phyloP scores from a whole-genome alignment of 345 rosid genomes.

The Rhodamnia argentea region DNA sequence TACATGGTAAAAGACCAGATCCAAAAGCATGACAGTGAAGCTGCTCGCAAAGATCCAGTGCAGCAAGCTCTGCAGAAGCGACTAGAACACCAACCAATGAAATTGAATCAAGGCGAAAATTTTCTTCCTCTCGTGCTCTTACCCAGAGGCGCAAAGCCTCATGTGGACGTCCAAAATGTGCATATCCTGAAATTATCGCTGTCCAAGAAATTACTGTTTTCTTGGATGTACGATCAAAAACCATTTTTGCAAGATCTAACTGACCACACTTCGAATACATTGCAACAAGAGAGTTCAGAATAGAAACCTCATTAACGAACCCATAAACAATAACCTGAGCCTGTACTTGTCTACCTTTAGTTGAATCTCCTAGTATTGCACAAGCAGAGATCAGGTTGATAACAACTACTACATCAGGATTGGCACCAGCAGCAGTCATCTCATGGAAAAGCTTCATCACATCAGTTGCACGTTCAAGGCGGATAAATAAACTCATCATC shows the following conservation, averaged over 20 bases:
- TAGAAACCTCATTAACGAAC: slow-evolving; percentile 9
- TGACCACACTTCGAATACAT: slow-evolving; percentile 40
- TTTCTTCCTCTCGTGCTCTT: slow-evolving; percentile 11
- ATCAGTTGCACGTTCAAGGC: slow-evolving; percentile 15
- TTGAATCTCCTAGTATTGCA: slow-evolving; percentile 22
- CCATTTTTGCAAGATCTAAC: slow-evolving; percentile 19
- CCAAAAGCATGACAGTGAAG: slow-evolving; percentile 24
- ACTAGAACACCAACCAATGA: slow-evolving; percentile 14
- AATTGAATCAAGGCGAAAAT: slow-evolving; percentile 19
- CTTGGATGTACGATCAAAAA: slow-evolving; percentile 16
- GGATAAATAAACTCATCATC: slow-evolving; percentile 26
- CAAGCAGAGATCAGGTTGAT: slow-evolving; percentile 27
- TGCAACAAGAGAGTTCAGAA: slow-evolving; percentile 22
- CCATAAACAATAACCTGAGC: slow-evolving; percentile 23
- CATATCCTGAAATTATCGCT: slow-evolving; percentile 27
- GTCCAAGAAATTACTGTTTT: slow-evolving; percentile 41
- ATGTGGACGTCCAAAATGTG: slow-evolving; percentile 17
- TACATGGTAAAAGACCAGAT: slow-evolving; percentile 9
- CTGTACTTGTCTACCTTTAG: slow-evolving; percentile 30
- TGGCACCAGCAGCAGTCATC: slow-evolving; percentile 11
- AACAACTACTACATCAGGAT: slow-evolving; percentile 15
- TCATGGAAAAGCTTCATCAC: slow-evolving; percentile 16
- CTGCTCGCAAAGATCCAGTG: slow-evolving; percentile 24
- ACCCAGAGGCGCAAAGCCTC: slow-evolving; percentile 26
- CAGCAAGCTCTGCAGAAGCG: slow-evolving; percentile 21